Evolutionary conservation across 2,329 filamentous ascomycete species (phyloP), one percentile per base, ranked within the genome.

Genomic region (Scopulariopsis brevicaulis): DNA sequence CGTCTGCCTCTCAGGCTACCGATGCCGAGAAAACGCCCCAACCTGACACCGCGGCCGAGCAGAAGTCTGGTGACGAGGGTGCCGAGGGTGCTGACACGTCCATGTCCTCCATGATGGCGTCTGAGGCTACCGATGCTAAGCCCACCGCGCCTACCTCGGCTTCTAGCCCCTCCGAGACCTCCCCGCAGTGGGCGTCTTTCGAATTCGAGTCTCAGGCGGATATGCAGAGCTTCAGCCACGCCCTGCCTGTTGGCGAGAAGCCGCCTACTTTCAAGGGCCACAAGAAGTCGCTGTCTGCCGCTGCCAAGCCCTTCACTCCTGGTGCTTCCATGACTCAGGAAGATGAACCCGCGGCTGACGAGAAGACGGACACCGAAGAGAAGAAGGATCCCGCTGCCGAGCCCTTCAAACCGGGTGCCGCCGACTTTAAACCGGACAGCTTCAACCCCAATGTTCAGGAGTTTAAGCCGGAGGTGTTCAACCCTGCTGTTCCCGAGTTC

Each of bases 251-350:
- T 60, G 74, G 73, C 14, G 74, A 78, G 2, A 76, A 76, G 63
- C 79, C 78, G 63, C 59, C 59, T 14, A 57, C 55, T 2, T 53
- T 53, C 24, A 59, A 56, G 50, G 57, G 55, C 43, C 66, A 68
- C 70, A 76, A 76, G 62, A 77, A 78, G 62, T 84, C 84, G 3
- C 74, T 92, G 25, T 92, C 89, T 40, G 86, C 87, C 4, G 78
- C 83, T 18, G 87, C 89, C 0, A 83, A 82, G 64, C 79, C 87
- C 0, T 95, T 94, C 67, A 79, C 76, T 4, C 79, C 80, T 15
- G 72, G 74, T 20, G 70, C 66, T 35, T 53, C 18, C 4, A n/a
- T 53, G 12, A 22, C 51, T 18, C 50, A 56, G 5, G 10, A 32
- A 18, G 34, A 54, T 18, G 35, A 43, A 34, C 6, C 25, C 12